phyloP scores from a whole-genome alignment of 345 rosid species.

The Pistacia integerrima region DNA sequence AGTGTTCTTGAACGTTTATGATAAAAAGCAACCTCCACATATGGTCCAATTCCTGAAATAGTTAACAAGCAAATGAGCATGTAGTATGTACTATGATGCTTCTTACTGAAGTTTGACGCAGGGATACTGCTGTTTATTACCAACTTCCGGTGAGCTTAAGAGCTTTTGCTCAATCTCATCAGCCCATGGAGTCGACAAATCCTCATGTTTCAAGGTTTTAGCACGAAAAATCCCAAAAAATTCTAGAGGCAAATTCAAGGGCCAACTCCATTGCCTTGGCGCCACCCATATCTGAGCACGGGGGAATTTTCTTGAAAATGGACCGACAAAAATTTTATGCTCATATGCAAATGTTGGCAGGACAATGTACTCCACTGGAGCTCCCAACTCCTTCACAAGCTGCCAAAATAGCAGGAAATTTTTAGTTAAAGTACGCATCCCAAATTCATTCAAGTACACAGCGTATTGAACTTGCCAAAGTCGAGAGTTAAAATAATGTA shows the following conservation, averaged over 20 bases:
- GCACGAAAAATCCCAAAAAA: conserved; percentile 93
- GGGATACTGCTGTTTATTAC: conserved; percentile 35
- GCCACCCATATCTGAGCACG: conserved; percentile 93
- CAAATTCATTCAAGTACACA: conserved; percentile 14
- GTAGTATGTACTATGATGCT: background rate
- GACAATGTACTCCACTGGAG: conserved; percentile 84
- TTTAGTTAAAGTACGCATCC: conserved; percentile 18
- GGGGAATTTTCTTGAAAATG: conserved; percentile 93
- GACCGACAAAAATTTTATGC: conserved; percentile 95
- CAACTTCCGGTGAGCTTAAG: conserved; percentile 95
- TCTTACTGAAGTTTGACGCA: conserved; percentile 4
- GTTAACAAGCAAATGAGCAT: conserved; percentile 7
- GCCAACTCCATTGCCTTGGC: conserved; percentile 99
- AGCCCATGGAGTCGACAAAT: conserved; percentile 82
- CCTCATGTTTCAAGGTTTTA: conserved; percentile 68
- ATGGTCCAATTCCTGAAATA: conserved; percentile 83
- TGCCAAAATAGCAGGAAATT: conserved; percentile 30
- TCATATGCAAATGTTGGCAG: conserved; percentile 96
- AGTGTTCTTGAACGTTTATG: conserved; percentile 84
- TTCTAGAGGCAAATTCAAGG: conserved; percentile 86
- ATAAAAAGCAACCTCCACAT: conserved; percentile 93
- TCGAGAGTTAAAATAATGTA: background rate
- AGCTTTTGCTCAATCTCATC: conserved; percentile 92
- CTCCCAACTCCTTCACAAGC: conserved; percentile 86
- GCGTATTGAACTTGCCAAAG: background rate